Percentiles rank a stretch among this genome's conserved stretches.
Conservation (phyloP, 768 basidiomycete genomes). For the Psilocybe sp. region DNA sequence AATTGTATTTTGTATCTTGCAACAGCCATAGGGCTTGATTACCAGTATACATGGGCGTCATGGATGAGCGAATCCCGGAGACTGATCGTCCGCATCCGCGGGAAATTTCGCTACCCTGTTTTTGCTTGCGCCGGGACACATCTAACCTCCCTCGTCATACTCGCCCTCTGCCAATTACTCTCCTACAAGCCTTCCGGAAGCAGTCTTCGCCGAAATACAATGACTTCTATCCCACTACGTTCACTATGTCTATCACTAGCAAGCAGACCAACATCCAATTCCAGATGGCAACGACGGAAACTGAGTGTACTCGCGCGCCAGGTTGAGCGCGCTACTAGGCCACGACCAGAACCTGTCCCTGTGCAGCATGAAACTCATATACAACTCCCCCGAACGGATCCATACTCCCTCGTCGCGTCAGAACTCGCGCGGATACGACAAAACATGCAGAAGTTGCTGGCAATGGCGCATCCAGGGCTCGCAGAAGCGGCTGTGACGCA, state of each 20-base stretch:
- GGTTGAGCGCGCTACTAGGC: conserved; percentile 24
- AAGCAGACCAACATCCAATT: conserved; percentile 17
- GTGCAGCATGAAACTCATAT: conserved; percentile 21
- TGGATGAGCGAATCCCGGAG: conserved; percentile 13
- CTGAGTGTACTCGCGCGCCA: conserved; percentile 42
- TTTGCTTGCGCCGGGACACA: conserved; percentile 1
- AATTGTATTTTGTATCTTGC: conserved; percentile 16
- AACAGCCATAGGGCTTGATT: conserved; percentile 5
- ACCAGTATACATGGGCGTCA: conserved; percentile 4
- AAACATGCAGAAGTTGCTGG: conserved; percentile 74
- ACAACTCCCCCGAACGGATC: conserved; percentile 45
- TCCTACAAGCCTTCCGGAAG: conserved; percentile 5
- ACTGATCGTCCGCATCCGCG: conserved; percentile 11
- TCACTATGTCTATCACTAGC: conserved; percentile 12
- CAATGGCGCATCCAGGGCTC: conserved; percentile 85
- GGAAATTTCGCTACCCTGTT: conserved; percentile 19
- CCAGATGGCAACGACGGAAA: conserved; percentile 30
- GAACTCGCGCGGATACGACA: conserved; percentile 73
- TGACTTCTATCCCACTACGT: conserved; percentile 17
- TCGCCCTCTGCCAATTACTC: conserved; percentile 8
- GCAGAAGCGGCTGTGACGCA: conserved; percentile 69
- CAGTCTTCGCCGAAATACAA: conserved; percentile 7
- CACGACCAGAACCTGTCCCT: conserved; percentile 26
- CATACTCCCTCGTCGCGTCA: conserved; percentile 64
- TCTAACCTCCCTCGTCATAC: conserved; percentile 5